These are phyloP conservation scores for Umbelopsis isabellina DNA, from an alignment of 192 early-diverging fungal species.

Conservation along the genomic window DNA sequence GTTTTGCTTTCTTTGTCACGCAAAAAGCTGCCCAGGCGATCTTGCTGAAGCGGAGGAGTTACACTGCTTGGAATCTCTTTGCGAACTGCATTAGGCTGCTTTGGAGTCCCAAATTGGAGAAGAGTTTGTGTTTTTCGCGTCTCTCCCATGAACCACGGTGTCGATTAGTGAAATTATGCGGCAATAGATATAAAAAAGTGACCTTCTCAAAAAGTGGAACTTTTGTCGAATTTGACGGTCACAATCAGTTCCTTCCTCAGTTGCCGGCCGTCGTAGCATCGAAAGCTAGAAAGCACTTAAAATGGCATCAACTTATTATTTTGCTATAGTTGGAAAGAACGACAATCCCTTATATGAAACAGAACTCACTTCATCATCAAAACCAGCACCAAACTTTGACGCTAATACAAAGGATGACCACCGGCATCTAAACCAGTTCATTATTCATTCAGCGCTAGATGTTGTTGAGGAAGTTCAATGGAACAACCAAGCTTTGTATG, in stretches of 20 bases:
- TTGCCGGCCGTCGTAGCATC: not conserved
- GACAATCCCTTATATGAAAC: conserved; percentile 97
- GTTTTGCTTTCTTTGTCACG: not conserved
- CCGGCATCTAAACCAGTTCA: conserved; percentile 93
- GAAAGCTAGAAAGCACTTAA: not conserved
- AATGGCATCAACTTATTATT: conserved; percentile 62
- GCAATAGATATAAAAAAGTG: too few species aligned
- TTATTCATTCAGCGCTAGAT: conserved; percentile 95
- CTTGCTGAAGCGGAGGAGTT: not conserved
- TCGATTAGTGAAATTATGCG: too few species aligned
- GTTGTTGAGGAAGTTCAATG: conserved; percentile 95
- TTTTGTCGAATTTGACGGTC: not conserved
- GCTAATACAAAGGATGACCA: conserved; percentile 70
- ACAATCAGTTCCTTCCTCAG: not conserved
- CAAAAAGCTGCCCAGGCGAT: not conserved
- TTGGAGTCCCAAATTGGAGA: not conserved
- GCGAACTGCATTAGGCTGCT: not conserved
- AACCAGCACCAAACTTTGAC: conserved; percentile 39
- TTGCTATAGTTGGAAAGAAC: conserved; percentile 91
- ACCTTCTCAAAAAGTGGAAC: not conserved
- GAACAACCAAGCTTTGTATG: conserved; percentile 81
- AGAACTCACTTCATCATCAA: conserved; percentile 71
- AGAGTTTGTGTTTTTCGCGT: not conserved
- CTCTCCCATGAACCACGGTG: not conserved
- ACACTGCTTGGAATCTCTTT: conserved; percentile 19